These are phyloP conservation scores for Barbarea vulgaris DNA, from an alignment of 345 rosid genomes.

Conservation along the genomic window DNA sequence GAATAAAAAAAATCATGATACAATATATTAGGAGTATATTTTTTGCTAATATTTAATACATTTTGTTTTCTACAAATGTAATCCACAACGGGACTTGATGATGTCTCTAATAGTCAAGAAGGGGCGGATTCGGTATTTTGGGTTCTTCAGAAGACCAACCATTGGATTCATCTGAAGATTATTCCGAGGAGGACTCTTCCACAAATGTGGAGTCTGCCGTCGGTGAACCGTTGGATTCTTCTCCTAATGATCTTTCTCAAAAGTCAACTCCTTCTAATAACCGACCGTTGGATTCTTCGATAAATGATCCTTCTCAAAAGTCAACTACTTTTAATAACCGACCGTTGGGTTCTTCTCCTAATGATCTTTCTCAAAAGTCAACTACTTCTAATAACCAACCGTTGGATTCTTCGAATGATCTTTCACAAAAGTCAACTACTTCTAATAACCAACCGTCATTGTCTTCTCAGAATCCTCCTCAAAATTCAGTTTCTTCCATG, in stretches of 20 bases:
- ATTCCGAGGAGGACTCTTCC: not conserved
- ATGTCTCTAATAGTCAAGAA: constrained; percentile 14
- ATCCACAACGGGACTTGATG: not conserved
- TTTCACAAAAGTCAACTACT: not conserved
- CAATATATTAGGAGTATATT: not conserved
- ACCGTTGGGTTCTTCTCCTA: not conserved
- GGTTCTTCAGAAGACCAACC: constrained; percentile 17
- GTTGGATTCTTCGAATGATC: not conserved
- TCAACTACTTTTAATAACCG: not conserved
- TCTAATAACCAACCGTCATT: not conserved
- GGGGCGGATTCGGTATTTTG: constrained; percentile 9
- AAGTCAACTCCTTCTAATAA: not conserved
- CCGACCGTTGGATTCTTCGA: not conserved
- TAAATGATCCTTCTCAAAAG: not conserved
- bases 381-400: not conserved
- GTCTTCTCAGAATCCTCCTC: not conserved
- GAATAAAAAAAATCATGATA: not conserved
- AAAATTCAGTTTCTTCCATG: not conserved
- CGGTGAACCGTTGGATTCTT: not conserved
- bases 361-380: not conserved
- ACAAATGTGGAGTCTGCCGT: no score
- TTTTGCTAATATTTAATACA: not conserved
- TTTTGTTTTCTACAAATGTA: not conserved
- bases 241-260: not conserved
- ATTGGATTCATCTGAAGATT: not conserved